Base-by-base conservation (phyloP, 169 alveolate species). In the Toxoplasma gondii region DNA sequence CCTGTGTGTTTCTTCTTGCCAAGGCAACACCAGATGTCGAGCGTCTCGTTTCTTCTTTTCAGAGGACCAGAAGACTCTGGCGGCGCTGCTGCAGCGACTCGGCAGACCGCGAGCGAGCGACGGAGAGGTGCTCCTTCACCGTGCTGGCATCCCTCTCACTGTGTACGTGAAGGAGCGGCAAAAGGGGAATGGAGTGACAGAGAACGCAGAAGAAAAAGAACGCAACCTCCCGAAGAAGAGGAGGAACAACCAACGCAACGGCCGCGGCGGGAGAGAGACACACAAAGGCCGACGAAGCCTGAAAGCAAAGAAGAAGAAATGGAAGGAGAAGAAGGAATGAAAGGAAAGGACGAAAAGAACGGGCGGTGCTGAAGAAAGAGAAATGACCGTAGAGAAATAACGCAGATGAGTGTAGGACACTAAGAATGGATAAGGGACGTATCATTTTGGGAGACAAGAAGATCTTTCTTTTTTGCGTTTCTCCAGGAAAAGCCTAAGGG, bases 401-500 rank as follows among this genome's bases (percentile, higher is more conserved):
- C 5, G 38, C 82, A 69, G 38, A 34, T 31, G 82, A 69, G 82
- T 2, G 10, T 9, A 69, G 82, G 17, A 29, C 7, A n/a, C n/a
- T n/a, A 70, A 70, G 83, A 34, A 70, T 16, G 83, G 39, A 34
- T 2, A n/a, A 31, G 29, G 24, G 86, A n/a, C 43, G 82, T 31
- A 7, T 17, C 82, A 9, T 17, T 17, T 19, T 64, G 74, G 4
- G 74, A 16, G 74, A 31, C 67, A 12, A 9, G 67, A 53, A 9
- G 9, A 19, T 22, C 22, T 7, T 27, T 16, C n/a, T 16, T 64
- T 19, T 64, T 19, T 64, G n/a, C 22, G 7, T 64, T 64, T 38
- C n/a, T 88, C 31, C 86, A 88, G 93, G 0, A 54, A 67, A 83
- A 88, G 64, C 41, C 38, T 88, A 45, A 10, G 19, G 43, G 83